Evolutionary conservation across 2,329 filamentous ascomycete genomes (phyloP).

Genomic region (Colletotrichum sp.): DNA sequence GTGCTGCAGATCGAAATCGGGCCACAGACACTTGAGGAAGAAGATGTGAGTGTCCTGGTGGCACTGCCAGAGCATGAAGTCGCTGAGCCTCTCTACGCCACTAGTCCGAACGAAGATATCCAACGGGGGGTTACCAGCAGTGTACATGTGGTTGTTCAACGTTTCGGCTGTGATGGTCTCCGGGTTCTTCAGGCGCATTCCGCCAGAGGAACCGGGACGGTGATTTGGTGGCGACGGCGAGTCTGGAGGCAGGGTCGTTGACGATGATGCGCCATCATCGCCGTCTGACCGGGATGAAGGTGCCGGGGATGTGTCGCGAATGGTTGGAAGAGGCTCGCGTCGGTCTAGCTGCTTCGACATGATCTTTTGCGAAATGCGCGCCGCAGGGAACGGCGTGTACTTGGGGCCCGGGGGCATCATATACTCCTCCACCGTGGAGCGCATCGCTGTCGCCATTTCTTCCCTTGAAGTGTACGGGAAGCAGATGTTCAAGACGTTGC

Average conservation of each 20-base stretch:
- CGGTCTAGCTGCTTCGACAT: slow-evolving; percentile 67
- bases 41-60: slow-evolving; percentile 92
- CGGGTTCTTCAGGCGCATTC: slow-evolving; percentile 59
- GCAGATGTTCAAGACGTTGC: slow-evolving; percentile 83
- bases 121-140: slow-evolving; percentile 81
- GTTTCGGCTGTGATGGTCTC: slow-evolving; percentile 87
- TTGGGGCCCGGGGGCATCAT: slow-evolving; percentile 71
- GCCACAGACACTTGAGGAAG: slow-evolving; percentile 92
- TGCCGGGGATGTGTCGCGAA: slow-evolving; percentile 53
- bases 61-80: slow-evolving; percentile 99
- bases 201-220: background rate
- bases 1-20: slow-evolving; percentile 92
- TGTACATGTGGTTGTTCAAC: slow-evolving; percentile 87
- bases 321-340: slow-evolving; percentile 50
- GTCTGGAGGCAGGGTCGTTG: slow-evolving; percentile 62
- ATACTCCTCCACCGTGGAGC: slow-evolving; percentile 86
- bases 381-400: slow-evolving; percentile 82
- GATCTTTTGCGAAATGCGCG: slow-evolving; percentile 86
- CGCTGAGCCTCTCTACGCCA: slow-evolving; percentile 88
- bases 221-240: slow-evolving; percentile 48
- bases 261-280: slow-evolving; percentile 60
- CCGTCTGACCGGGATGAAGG: slow-evolving; percentile 49
- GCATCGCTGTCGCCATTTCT: slow-evolving; percentile 91
- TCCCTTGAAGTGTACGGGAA: slow-evolving; percentile 97
- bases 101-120: slow-evolving; percentile 93